Evolutionary conservation across 192 early-diverging fungal genomes (phyloP).

Genomic region (Nowakowskiella sp.): DNA sequence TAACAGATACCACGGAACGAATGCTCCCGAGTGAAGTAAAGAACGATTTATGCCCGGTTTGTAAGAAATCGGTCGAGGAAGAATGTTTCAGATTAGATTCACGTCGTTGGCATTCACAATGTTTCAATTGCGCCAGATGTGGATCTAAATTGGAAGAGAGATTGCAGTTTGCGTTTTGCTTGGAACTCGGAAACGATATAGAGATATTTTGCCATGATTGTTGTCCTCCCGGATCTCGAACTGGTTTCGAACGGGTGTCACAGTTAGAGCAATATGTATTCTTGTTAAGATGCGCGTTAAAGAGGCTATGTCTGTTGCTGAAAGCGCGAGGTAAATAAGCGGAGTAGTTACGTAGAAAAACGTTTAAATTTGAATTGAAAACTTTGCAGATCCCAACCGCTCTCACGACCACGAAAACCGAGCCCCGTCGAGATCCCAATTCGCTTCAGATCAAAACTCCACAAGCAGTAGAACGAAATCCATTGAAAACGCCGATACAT

Average conservation of each 20-base stretch:
- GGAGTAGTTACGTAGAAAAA: no score
- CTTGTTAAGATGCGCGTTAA: constrained; percentile 72
- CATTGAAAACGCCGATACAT: no score
- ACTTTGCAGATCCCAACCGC: no score
- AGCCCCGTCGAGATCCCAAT: not conserved
- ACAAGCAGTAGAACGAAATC: no score
- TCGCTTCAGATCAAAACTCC: no score
- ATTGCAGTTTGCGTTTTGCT: not conserved
- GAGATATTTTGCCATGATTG: constrained; percentile 26
- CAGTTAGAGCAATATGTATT: constrained; percentile 89
- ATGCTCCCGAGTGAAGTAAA: constrained; percentile 46
- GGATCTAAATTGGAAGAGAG: not conserved
- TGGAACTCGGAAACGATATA: not conserved
- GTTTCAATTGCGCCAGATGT: constrained; percentile 63
- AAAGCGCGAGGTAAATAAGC: constrained; percentile 40
- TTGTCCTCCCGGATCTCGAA: not conserved
- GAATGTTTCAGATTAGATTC: constrained; percentile 65
- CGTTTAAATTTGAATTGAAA: constrained; percentile 8
- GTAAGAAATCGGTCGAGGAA: constrained; percentile 75
- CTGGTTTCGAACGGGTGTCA: constrained; percentile 62
- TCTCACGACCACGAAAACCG: constrained; percentile 9
- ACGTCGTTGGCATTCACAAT: constrained; percentile 76
- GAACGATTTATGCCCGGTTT: constrained; percentile 73
- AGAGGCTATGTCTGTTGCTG: constrained; percentile 70
- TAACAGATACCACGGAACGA: constrained; percentile 26